phyloP scores from a whole-genome alignment of 495 filamentous ascomycete species.

The Trichoderma reesei region DNA sequence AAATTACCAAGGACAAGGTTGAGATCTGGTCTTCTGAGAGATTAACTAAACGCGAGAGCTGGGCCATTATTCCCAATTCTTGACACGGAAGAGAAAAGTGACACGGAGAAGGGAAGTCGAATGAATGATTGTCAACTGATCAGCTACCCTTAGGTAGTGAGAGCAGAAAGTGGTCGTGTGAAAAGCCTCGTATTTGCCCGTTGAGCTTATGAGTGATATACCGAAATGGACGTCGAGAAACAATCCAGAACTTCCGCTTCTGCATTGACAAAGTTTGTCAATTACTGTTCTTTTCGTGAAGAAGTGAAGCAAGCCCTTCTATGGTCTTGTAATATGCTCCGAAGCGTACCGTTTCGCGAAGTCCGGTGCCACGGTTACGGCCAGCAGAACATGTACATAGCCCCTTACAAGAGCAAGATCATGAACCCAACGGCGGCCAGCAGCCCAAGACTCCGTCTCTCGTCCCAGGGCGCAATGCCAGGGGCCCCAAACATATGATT shows the following conservation, averaged over 20 bases:
- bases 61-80: no score
- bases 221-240: not conserved
- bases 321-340: not conserved
- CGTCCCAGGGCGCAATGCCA: not conserved
- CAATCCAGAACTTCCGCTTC: not conserved
- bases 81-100: no score
- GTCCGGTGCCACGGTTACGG: not conserved
- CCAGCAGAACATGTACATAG: conserved; percentile 5
- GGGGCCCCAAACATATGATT: conserved; percentile 3
- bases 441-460: conserved; percentile 2
- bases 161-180: not conserved
- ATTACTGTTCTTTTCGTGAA: not conserved
- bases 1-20: not conserved
- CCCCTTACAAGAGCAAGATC: not conserved
- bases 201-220: not conserved
- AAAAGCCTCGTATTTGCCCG: not conserved
- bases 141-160: no score
- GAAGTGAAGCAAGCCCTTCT: not conserved
- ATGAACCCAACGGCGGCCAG: conserved; percentile 2
- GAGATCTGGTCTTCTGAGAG: not conserved
- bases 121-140: no score
- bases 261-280: not conserved
- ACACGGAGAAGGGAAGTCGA: no score
- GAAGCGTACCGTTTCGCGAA: not conserved
- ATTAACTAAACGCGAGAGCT: not conserved